Evolutionary conservation across 1,139 yeast genomes (phyloP), one percentile per base, ranked within the genome.

Genomic region (Blastobotrys niveus): DNA sequence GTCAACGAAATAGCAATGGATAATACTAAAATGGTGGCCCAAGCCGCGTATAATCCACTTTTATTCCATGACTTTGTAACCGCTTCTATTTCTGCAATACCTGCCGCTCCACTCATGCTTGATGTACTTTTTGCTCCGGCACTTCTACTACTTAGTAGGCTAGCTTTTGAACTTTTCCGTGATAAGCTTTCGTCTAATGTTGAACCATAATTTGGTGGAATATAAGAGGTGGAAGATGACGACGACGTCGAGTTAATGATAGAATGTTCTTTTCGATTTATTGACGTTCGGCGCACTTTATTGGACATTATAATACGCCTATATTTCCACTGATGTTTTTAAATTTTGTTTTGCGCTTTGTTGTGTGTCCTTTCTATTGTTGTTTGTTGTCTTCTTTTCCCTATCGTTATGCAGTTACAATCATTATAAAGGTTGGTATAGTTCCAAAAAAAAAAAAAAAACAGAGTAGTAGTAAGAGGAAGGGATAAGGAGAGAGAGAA

Each of bases 1-100:
- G 71, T 73, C 22, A 73, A 60, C 24, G 71, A 56, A 27, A 57
- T 52, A 14, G 64, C 67, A 62, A 71, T 67, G 5, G 73, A 62
- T 43, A 67, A 57, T n/a, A 70, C 53, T 33, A 69, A 52, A 27
- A 71, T 55, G 29, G 66, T 63, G 17, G 54, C 38, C 51, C 59
- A 59, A 5, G 61, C 61, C 21, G 51, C 46, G 38, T 50, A 48
- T 22, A 58, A 40, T n/a, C 53, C 48, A 18, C 43, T 35, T 27
- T 50, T 53, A 8, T 58, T 46, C 62, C 62, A 58, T 1, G 34
- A 25, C 29, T 29, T 37, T 12, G 48, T 33, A 26, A 33, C 26
- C 1, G 43, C 41, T 18, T 45, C 48, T 17, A 45, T 40, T n/a
- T 40, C 46, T 9, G 38, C 42, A 12, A 45, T 34, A 10, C 50